These are phyloP conservation scores for Teunomyces funiuensis DNA, from an alignment of 805 yeast genomes.

Conservation along the genomic window DNA sequence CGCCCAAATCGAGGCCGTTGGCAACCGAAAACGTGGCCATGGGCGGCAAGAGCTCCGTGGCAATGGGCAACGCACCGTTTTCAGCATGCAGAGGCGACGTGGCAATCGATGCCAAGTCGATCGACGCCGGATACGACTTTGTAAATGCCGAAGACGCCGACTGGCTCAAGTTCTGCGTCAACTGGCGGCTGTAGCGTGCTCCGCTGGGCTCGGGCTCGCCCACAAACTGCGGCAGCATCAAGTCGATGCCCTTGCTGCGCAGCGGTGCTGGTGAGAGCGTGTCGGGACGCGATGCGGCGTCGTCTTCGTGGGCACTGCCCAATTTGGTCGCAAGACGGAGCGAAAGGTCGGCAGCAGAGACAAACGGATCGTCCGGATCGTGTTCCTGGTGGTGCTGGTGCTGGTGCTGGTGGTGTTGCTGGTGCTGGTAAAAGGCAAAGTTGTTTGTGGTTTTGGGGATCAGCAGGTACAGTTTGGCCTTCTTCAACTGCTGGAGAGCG, in stretches of 20 bases:
- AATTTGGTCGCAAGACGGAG: slow-evolving; percentile 24
- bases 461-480: slow-evolving; percentile 33
- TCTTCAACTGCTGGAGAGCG: slow-evolving; percentile 40
- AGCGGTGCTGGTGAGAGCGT: neutral
- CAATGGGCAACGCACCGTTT: neutral
- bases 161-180: slow-evolving; percentile 5
- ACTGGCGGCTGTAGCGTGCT: slow-evolving; percentile 1
- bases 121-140: slow-evolving; percentile 50
- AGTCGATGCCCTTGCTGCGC: slow-evolving; percentile 18
- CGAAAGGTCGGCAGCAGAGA: slow-evolving; percentile 28
- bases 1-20: slow-evolving; percentile 1
- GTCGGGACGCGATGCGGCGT: slow-evolving; percentile 5
- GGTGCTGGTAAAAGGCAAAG: slow-evolving; percentile 5
- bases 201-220: slow-evolving; percentile 5
- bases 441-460: slow-evolving; percentile 8
- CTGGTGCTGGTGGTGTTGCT: slow-evolving; percentile 1
- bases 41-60: slow-evolving; percentile 25
- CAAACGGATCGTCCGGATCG: slow-evolving; percentile 16
- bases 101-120: slow-evolving; percentile 58
- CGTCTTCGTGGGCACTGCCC: slow-evolving; percentile 4
- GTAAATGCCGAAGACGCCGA: slow-evolving; percentile 14
- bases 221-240: slow-evolving; percentile 26
- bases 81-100: slow-evolving; percentile 20
- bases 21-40: slow-evolving; percentile 28
- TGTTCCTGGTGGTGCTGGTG: neutral